Percentiles rank a stretch among this genome's conserved stretches.
Evolutionary conservation across 805 yeast species (phyloP).

Genomic region (Pichia eremophila): DNA sequence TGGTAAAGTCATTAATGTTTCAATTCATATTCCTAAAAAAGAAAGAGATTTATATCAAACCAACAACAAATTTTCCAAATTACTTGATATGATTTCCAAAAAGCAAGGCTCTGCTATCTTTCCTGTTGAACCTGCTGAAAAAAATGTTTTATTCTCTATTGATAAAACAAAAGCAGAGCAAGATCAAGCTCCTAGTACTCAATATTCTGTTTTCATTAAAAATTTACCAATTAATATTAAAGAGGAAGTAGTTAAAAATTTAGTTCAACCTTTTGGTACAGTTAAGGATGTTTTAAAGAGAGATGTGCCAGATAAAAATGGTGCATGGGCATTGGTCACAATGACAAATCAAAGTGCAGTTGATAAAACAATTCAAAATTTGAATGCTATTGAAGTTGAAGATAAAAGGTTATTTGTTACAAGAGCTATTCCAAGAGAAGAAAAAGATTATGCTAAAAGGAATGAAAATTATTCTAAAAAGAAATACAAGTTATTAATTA

Average conservation of each 20-base stretch:
- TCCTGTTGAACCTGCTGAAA: too few species aligned
- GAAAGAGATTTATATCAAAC: constrained; percentile 17
- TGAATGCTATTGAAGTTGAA: constrained; percentile 23
- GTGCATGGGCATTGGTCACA: constrained; percentile 26
- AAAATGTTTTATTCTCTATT: too few species aligned
- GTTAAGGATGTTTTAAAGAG: constrained; percentile 21
- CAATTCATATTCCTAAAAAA: constrained; percentile 22
- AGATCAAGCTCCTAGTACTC: constrained; percentile 12
- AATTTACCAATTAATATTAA: constrained; percentile 23
- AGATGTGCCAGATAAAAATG: constrained; percentile 21
- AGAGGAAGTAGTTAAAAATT: constrained; percentile 15
- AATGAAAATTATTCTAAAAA: constrained; percentile 13
- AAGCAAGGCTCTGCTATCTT: too few species aligned
- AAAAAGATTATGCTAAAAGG: constrained; percentile 19
- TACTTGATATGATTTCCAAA: background rate
- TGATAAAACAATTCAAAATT: constrained; percentile 17
- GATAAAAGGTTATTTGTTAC: constrained; percentile 23
- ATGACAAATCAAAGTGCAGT: constrained; percentile 20
- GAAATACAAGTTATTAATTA: constrained; percentile 20
- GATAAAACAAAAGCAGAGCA: too few species aligned
- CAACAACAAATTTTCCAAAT: background rate
- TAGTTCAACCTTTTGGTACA: constrained; percentile 24
- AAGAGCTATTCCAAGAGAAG: constrained; percentile 26
- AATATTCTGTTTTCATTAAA: constrained; percentile 23
- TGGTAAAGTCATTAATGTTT: constrained; percentile 18